Percentiles rank a stretch among this genome's conserved stretches.
phyloP scores from a whole-genome alignment of 306 rosid genomes.

The Cicer pinnatifidum region DNA sequence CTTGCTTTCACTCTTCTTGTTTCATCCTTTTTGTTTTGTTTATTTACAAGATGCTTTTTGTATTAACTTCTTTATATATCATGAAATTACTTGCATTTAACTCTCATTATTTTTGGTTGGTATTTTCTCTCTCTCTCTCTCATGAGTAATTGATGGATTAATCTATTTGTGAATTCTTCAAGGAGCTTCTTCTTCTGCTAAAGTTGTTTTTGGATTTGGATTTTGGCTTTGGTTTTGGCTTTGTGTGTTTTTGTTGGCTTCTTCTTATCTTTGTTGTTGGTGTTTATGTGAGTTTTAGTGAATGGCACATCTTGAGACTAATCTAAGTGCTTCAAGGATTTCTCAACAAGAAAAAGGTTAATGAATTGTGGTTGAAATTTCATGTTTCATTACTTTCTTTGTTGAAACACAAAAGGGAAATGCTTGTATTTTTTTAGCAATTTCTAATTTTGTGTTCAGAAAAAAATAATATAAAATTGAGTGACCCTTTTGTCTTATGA shows the following conservation, averaged over 20 bases:
- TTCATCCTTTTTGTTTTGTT: too few species aligned
- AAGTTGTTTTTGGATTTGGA: conserved; percentile 8
- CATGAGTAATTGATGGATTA: conserved; percentile 58
- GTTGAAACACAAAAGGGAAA: conserved; percentile 40
- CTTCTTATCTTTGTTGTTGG: conserved; percentile 6
- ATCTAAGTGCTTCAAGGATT: conserved; percentile 45
- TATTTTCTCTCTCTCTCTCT: conserved; percentile 46
- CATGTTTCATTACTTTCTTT: conserved; percentile 48
- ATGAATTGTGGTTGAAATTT: conserved; percentile 45
- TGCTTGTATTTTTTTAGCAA: conserved; percentile 41
- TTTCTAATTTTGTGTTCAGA: not conserved
- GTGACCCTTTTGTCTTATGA: conserved; percentile 27
- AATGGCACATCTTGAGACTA: conserved; percentile 68
- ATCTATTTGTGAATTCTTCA: conserved; percentile 44
- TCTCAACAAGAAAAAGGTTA: conserved; percentile 58
- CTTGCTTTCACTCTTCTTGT: too few species aligned
- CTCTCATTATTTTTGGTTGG: conserved; percentile 59
- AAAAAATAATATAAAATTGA: conserved; percentile 23
- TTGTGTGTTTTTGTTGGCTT: conserved; percentile 10
- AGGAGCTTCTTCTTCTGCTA: conserved; percentile 17
- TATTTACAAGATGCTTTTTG: too few species aligned
- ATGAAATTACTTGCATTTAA: conserved; percentile 58
- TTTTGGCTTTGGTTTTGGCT: too few species aligned
- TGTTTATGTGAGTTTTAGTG: not conserved
- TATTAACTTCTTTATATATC: too few species aligned